Evolutionary conservation across 108 stramenopile genomes (phyloP), one percentile per base, ranked within the genome.

Genomic region (Cyclostephanos invisitatus): DNA sequence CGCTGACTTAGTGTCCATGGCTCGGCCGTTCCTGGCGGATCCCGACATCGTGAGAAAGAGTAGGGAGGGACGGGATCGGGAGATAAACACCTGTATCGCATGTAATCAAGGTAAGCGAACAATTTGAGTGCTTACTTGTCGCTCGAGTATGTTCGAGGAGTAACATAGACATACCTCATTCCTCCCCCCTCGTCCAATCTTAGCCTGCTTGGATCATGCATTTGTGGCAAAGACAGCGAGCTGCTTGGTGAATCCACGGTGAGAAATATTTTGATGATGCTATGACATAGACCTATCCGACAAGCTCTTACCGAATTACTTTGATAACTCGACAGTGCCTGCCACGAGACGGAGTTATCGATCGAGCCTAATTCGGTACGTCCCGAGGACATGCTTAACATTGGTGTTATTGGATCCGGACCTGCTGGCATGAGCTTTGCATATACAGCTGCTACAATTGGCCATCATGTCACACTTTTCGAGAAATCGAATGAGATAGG

Each of bases 11-110:
- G 80, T 99, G 21, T 88, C 86, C 78, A 98, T 99, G 97, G 98
- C 98, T 22, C 73, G 74, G 97, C 98, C 98, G 10, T 94, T 99
- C 51, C 75, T 99, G 50, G 97, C 98, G 2, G 98, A 99, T 85
- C 91, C 97, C n/a, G 74, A 95, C 42, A 87, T 98, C 79, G 70
- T 98, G 18, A 66, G 73, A 20, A 99, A 99, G 89, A 90, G 94
- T 25, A 71, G 82, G 62, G 80, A 92, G 29, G 84, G 90, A 38
- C 55, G 82, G 55, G 88, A 74, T 15, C 68, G 86, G 20, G 91
- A 90, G 28, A 98, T 98, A 72, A 99, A 99, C 83, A 99, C 98
- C 35, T 99, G 98, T 82, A 99, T 99, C 70, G 98, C 75, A 2
- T 99, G 98, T 75, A 99, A 99, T 83, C 98, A 99, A 77, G 44